phyloP scores from a whole-genome alignment of 2,329 filamentous ascomycete species.

The Thermothelomyces thermophilus region DNA sequence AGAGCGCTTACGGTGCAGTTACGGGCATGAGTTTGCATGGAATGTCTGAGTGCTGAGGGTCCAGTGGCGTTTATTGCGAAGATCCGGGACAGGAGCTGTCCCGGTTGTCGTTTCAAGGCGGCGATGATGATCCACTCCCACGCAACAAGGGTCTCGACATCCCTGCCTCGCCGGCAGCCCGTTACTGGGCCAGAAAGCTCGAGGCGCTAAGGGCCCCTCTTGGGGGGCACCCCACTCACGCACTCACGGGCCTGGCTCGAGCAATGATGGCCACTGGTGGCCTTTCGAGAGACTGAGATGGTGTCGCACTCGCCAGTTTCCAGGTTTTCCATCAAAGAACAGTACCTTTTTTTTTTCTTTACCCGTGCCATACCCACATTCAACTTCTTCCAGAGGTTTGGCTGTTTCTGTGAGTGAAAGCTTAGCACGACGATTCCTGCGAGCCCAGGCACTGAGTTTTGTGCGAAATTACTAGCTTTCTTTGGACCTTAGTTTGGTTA shows the following conservation, averaged over 20 bases:
- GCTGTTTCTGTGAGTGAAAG: too few relatives aligned
- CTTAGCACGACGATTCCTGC: too few relatives aligned
- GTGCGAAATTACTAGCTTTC: too few relatives aligned
- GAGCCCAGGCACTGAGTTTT: too few relatives aligned
- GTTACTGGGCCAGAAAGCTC: constrained; percentile 20
- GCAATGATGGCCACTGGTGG: neutral
- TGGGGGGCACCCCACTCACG: neutral
- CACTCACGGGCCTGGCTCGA: neutral
- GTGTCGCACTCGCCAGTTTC: neutral
- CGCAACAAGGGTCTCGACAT: neutral
- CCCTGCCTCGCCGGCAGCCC: neutral
- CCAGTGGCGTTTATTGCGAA: neutral
- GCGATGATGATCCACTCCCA: constrained; percentile 2
- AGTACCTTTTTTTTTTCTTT: too few relatives aligned
- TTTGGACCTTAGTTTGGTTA: too few relatives aligned
- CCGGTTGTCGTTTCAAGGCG: constrained; percentile 13
- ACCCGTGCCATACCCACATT: too few relatives aligned
- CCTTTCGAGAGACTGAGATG: neutral
- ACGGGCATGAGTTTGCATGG: too few relatives aligned
- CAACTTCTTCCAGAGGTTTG: too few relatives aligned
- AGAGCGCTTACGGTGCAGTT: too few relatives aligned
- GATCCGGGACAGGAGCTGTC: constrained; percentile 7
- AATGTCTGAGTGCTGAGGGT: too few relatives aligned
- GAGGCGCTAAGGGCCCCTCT: constrained; percentile 2
- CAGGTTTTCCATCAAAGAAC: too few relatives aligned